Evolutionary conservation across 108 stramenopile species (phyloP).

Genomic region (Cyclotella cryptica): DNA sequence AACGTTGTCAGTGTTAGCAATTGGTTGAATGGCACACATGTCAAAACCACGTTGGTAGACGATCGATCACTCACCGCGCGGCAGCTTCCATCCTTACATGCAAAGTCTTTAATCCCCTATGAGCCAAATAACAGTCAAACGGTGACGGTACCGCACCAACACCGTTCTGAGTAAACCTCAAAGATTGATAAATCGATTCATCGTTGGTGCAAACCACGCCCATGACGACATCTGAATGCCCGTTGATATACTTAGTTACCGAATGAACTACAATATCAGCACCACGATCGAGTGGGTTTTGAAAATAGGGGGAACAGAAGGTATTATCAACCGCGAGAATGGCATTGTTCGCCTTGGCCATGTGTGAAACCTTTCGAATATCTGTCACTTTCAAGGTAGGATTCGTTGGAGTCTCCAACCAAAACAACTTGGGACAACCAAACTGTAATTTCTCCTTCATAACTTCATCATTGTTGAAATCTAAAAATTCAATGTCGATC

Average conservation of each 20-base stretch:
- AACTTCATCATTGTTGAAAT: constrained; percentile 35
- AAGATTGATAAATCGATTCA: constrained; percentile 64
- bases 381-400: constrained; percentile 86
- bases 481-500: constrained; percentile 57
- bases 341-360: constrained; percentile 57
- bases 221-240: constrained; percentile 85
- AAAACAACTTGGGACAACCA: constrained; percentile 73
- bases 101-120: constrained; percentile 91
- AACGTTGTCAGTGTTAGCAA: neutral
- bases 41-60: neutral
- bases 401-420: constrained; percentile 95
- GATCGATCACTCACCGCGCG: constrained; percentile 48
- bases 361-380: constrained; percentile 65
- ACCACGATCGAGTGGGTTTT: constrained; percentile 85
- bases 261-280: constrained; percentile 84
- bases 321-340: constrained; percentile 94
- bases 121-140: constrained; percentile 90
- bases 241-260: constrained; percentile 87
- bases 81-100: constrained; percentile 89
- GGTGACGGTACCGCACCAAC: constrained; percentile 92
- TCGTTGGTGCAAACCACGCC: constrained; percentile 79
- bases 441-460: constrained; percentile 30
- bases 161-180: constrained; percentile 90
- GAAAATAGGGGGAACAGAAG: constrained; percentile 92
- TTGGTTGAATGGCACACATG: neutral